phyloP scores from a whole-genome alignment of 306 rosid species.

The Vicia villosa region DNA sequence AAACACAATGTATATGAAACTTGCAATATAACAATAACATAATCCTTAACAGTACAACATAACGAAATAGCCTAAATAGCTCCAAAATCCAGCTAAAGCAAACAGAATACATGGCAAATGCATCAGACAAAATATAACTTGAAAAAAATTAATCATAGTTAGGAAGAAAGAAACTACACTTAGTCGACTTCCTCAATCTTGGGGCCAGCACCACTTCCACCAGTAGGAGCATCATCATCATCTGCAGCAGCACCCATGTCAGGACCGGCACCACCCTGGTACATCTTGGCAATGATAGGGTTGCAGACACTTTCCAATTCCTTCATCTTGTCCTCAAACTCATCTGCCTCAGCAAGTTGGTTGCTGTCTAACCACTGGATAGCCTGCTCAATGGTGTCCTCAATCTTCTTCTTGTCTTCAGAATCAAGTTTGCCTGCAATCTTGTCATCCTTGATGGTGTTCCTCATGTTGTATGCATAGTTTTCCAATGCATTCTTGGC shows the following conservation, averaged over 20 bases:
- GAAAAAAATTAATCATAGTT: neutral
- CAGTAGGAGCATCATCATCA: constrained; percentile 39
- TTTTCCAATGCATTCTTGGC: constrained; percentile 56
- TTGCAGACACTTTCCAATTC: constrained; percentile 67
- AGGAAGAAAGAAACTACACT: neutral
- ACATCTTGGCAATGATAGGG: constrained; percentile 52
- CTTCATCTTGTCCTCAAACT: constrained; percentile 69
- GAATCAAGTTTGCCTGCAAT: constrained; percentile 57
- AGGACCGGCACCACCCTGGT: constrained; percentile 59
- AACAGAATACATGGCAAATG: neutral
- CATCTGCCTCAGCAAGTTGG: constrained; percentile 61
- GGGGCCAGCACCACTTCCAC: constrained; percentile 43
- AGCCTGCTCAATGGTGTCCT: constrained; percentile 62
- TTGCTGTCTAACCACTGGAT: constrained; percentile 66
- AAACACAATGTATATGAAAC: too few relatives aligned
- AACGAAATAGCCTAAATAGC: neutral
- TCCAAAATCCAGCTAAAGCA: neutral
- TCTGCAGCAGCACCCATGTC: constrained; percentile 35
- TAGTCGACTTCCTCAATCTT: constrained; percentile 52
- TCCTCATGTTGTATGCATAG: constrained; percentile 72
- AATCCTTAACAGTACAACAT: neutral
- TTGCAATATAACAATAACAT: neutral
- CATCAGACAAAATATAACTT: neutral
- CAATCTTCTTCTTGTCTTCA: constrained; percentile 67
- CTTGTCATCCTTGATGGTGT: constrained; percentile 69